phyloP scores from a whole-genome alignment of 1,284 basidiomycete genomes.

The Ceratobasidium sp. region DNA sequence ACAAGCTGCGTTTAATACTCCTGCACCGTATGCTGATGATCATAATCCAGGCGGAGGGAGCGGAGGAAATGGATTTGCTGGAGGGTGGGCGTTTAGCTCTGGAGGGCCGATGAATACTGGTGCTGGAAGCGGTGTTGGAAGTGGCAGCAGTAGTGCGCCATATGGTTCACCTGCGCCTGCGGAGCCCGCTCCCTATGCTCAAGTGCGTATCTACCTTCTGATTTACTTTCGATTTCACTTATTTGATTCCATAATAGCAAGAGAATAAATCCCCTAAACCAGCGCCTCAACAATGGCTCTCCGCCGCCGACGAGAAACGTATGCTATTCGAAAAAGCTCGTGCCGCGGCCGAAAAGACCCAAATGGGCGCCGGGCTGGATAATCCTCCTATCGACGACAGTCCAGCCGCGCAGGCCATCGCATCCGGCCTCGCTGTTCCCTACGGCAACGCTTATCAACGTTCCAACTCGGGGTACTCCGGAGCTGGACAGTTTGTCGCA shows the following conservation, averaged over 20 bases:
- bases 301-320: conserved; percentile 58
- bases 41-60: not conserved
- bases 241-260: not conserved
- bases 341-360: conserved; percentile 68
- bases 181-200: conserved; percentile 17
- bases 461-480: conserved; percentile 25
- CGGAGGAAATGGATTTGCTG: not conserved
- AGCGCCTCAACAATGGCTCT: conserved; percentile 42
- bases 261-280: conserved; percentile 3
- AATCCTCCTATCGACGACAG: not conserved
- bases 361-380: conserved; percentile 51
- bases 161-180: not conserved
- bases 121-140: not conserved
- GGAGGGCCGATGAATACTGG: conserved; percentile 12
- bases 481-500: not conserved
- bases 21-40: conserved; percentile 14
- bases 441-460: conserved; percentile 16
- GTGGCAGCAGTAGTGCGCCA: not conserved
- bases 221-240: not conserved
- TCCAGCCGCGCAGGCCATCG: conserved; percentile 19
- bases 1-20: not conserved
- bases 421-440: conserved; percentile 10
- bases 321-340: conserved; percentile 74
- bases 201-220: not conserved
- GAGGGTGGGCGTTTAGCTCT: conserved; percentile 18